A percentile compares a stretch with the other conserved stretches of the same genome.
Evolutionary conservation across 306 rosid species (phyloP).

Genomic region (Gleditsia sinensis): DNA sequence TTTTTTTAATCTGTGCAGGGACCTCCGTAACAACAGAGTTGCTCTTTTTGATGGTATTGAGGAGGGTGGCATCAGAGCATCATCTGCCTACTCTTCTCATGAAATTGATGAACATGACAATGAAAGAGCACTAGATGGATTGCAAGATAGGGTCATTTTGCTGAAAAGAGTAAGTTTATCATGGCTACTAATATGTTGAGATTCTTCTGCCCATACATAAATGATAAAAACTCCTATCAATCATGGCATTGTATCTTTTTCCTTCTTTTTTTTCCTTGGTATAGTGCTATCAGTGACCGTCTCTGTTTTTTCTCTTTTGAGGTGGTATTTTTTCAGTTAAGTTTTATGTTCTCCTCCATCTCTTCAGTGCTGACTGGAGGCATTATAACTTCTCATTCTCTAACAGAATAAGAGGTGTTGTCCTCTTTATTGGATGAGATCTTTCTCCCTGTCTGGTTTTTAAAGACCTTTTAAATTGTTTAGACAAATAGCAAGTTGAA

Average conservation of each 20-base stretch:
- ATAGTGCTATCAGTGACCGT: too few species aligned
- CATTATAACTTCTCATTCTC: not conserved
- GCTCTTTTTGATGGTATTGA: slow-evolving; percentile 60
- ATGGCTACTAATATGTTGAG: slow-evolving; percentile 6
- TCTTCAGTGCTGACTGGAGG: slow-evolving; percentile 14
- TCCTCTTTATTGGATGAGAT: slow-evolving; percentile 18
- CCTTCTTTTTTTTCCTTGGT: not conserved
- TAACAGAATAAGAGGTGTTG: not conserved
- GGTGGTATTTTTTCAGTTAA: not conserved
- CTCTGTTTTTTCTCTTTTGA: slow-evolving; percentile 1
- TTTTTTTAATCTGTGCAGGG: slow-evolving; percentile 27
- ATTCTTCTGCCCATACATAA: not conserved
- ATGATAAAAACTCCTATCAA: not conserved
- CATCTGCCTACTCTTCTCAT: slow-evolving; percentile 58
- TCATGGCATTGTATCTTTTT: not conserved
- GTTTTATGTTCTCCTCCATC: not conserved
- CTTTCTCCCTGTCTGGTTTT: not conserved
- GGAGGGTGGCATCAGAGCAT: slow-evolving; percentile 55
- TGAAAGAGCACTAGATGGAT: slow-evolving; percentile 79
- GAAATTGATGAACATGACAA: slow-evolving; percentile 96
- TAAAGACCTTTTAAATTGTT: slow-evolving; percentile 14
- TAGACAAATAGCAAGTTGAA: not conserved
- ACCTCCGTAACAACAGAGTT: slow-evolving; percentile 46
- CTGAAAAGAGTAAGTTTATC: slow-evolving; percentile 74
- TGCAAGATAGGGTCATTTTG: slow-evolving; percentile 90